These are phyloP conservation scores for Myxozyma melibiosi DNA, from an alignment of 805 yeast species.

Conservation along the genomic window DNA sequence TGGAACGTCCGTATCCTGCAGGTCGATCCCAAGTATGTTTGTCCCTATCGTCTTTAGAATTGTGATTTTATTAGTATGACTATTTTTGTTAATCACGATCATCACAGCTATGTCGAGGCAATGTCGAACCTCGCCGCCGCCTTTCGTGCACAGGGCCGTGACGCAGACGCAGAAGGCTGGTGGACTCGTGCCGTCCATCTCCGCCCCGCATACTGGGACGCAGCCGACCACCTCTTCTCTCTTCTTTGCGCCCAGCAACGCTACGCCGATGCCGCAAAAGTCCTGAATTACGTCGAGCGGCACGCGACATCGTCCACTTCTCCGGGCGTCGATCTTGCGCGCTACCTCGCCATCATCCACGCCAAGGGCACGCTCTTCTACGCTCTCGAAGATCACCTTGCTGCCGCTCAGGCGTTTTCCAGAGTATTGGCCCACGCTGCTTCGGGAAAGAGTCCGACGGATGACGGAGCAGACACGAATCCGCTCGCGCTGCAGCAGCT, in stretches of 20 bases:
- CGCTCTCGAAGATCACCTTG: conserved; percentile 37
- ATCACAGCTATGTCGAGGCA: conserved; percentile 36
- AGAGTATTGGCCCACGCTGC: conserved; percentile 26
- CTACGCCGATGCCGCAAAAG: conserved; percentile 30
- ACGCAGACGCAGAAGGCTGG: conserved; percentile 35
- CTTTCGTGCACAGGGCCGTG: conserved; percentile 24
- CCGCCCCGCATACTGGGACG: conserved; percentile 38
- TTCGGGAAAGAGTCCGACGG: neutral
- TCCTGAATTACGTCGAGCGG: conserved; percentile 24
- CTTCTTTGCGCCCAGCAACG: conserved; percentile 30
- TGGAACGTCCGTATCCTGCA: conserved; percentile 26
- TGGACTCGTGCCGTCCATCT: conserved; percentile 34
- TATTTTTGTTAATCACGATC: neutral
- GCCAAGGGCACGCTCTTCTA: conserved; percentile 34
- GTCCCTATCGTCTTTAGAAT: neutral
- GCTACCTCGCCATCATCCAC: conserved; percentile 26
- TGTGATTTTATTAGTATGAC: neutral
- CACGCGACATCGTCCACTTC: conserved; percentile 13
- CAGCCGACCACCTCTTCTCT: conserved; percentile 37
- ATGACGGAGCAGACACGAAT: neutral
- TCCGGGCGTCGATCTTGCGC: conserved; percentile 29
- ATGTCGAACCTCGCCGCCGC: conserved; percentile 37
- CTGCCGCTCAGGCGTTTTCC: conserved; percentile 37
- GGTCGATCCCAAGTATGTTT: conserved; percentile 27
- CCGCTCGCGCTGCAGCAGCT: conserved; percentile 13